These are phyloP conservation scores for Casuarina glauca DNA, from an alignment of 306 rosid species.

Conservation along the genomic window DNA sequence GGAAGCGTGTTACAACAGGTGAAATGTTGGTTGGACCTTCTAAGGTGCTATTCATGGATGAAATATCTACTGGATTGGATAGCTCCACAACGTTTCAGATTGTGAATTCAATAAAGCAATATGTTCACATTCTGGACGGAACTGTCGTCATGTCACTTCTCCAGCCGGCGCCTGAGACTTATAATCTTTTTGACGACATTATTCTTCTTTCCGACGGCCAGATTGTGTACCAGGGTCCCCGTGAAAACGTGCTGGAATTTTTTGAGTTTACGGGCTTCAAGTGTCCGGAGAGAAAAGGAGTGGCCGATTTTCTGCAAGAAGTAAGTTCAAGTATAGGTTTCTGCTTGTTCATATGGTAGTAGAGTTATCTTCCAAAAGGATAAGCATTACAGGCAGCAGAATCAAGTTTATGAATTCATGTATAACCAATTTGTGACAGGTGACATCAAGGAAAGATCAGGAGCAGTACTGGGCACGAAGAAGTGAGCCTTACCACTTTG, in stretches of 20 bases:
- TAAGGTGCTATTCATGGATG: conserved; percentile 52
- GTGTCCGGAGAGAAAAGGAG: conserved; percentile 47
- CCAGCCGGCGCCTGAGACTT: conserved; percentile 57
- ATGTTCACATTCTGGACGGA: conserved; percentile 38
- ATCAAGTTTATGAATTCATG: not conserved
- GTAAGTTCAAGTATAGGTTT: conserved; percentile 20
- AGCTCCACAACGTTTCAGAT: conserved; percentile 39
- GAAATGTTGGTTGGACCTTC: conserved; percentile 59
- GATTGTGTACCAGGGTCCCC: conserved; percentile 51
- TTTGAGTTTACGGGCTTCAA: conserved; percentile 45
- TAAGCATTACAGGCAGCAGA: not conserved
- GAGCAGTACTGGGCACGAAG: conserved; percentile 44
- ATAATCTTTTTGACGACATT: conserved; percentile 50
- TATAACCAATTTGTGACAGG: conserved; percentile 24
- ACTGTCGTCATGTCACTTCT: conserved; percentile 42
- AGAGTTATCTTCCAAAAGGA: not conserved
- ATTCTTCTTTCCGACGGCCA: conserved; percentile 47
- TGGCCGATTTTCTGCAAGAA: conserved; percentile 57
- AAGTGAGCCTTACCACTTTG: conserved; percentile 29
- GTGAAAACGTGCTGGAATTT: conserved; percentile 43
- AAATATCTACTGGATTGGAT: conserved; percentile 53
- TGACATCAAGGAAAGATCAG: conserved; percentile 55
- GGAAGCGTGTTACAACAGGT: conserved; percentile 74
- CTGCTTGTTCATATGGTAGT: not conserved
- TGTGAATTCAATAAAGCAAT: conserved; percentile 35